Percentiles rank a stretch among this genome's conserved stretches.
Evolutionary conservation across 208 protist species (phyloP).

Genomic region (Porcisia hertigi): DNA sequence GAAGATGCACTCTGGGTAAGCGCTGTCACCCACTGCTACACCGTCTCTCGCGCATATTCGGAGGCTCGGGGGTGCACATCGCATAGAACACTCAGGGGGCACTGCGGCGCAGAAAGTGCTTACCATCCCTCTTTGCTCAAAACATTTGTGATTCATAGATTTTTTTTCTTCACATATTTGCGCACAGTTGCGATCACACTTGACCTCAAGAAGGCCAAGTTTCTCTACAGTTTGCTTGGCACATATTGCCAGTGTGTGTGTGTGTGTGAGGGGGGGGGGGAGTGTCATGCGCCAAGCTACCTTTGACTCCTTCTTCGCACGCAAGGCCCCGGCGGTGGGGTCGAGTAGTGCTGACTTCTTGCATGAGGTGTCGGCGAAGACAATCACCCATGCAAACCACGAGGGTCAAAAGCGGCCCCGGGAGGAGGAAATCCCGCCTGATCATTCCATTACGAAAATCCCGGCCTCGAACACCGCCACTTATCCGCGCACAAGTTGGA

Average conservation of each 20-base stretch:
- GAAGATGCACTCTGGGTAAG: background rate
- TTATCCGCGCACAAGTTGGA: slow-evolving; percentile 9
- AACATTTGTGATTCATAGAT: background rate
- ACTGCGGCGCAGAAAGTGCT: background rate
- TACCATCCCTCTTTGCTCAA: no score
- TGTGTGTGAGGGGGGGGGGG: no score
- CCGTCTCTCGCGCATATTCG: background rate
- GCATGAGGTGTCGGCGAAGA: background rate
- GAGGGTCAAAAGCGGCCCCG: slow-evolving; percentile 21
- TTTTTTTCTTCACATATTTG: background rate
- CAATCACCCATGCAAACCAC: background rate
- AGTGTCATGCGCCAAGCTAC: slow-evolving; percentile 24
- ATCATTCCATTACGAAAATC: background rate
- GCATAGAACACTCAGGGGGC: background rate
- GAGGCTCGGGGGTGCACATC: background rate
- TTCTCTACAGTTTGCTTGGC: background rate
- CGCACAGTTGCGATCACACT: background rate
- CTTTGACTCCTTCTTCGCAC: slow-evolving; percentile 26
- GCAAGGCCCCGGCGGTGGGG: slow-evolving; percentile 10
- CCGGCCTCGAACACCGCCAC: background rate
- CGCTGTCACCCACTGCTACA: background rate
- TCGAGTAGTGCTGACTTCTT: background rate
- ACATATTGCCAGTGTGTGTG: background rate
- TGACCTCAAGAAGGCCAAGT: no score
- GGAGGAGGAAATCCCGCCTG: slow-evolving; percentile 9